Evolutionary conservation across 2,329 filamentous ascomycete species (phyloP).

Genomic region (Fulvia fulva): DNA sequence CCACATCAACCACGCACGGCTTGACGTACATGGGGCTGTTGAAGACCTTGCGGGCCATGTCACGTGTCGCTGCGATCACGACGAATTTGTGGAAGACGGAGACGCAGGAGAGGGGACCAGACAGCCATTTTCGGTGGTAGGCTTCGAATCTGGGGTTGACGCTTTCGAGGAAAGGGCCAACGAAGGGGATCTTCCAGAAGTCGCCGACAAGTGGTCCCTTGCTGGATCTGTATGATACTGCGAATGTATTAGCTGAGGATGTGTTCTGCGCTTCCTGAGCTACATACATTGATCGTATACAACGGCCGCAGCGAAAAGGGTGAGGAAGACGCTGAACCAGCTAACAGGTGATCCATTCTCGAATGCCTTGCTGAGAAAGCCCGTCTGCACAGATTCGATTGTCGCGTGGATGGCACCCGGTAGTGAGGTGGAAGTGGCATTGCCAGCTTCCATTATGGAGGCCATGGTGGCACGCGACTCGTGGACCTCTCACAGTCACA

Average conservation of each 20-base stretch:
- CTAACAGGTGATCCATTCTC: constrained; percentile 49
- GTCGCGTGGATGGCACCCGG: constrained; percentile 53
- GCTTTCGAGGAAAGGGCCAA: constrained; percentile 93
- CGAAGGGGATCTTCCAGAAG: constrained; percentile 47
- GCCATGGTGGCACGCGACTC: constrained; percentile 23
- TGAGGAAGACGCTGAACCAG: constrained; percentile 64
- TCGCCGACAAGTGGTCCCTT: constrained; percentile 47
- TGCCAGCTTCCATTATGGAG: constrained; percentile 32
- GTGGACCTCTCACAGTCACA: not conserved
- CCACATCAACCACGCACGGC: constrained; percentile 91
- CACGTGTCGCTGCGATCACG: constrained; percentile 89
- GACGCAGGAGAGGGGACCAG: constrained; percentile 89
- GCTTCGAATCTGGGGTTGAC: constrained; percentile 86
- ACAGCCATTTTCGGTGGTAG: constrained; percentile 89
- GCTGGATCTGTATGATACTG: constrained; percentile 46
- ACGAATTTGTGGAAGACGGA: constrained; percentile 99
- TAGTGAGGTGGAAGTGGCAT: constrained; percentile 28
- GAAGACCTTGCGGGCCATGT: constrained; percentile 94
- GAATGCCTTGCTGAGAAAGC: constrained; percentile 53
- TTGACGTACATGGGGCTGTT: constrained; percentile 90
- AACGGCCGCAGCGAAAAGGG: constrained; percentile 66
- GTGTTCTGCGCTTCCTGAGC: not conserved
- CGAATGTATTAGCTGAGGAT: constrained; percentile 17
- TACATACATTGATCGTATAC: constrained; percentile 85
- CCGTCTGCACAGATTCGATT: constrained; percentile 56